Percentiles rank a stretch among this genome's conserved stretches.
phyloP scores from a whole-genome alignment of 169 alveolate species.

The Plasmodium reichenowi region DNA sequence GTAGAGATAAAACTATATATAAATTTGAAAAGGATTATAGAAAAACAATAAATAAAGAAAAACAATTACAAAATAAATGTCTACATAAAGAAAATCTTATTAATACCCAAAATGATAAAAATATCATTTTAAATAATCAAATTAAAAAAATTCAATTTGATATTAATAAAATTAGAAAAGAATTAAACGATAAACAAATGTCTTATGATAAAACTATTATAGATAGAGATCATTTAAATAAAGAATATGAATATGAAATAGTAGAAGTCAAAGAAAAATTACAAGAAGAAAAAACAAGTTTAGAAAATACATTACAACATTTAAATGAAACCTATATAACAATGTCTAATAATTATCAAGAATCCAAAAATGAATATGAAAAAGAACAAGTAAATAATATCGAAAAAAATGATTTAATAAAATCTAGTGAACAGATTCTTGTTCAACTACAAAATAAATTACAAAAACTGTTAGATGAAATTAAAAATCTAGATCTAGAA shows the following conservation, averaged over 20 bases:
- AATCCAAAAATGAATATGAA: constrained; percentile 26
- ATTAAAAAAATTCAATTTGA: constrained; percentile 21
- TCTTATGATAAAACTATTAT: not conserved
- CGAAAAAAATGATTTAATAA: constrained; percentile 49
- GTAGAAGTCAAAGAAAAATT: constrained; percentile 20
- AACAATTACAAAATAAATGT: constrained; percentile 35
- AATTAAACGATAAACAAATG: not conserved
- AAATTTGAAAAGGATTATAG: constrained; percentile 38
- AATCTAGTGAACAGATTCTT: constrained; percentile 33
- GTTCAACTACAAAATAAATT: constrained; percentile 21
- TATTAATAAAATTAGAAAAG: constrained; percentile 29
- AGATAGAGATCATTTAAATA: constrained; percentile 21
- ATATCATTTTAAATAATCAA: constrained; percentile 4
- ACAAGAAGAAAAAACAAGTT: constrained; percentile 55
- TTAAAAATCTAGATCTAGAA: constrained; percentile 57
- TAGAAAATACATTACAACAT: constrained; percentile 11
- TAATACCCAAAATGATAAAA: constrained; percentile 20
- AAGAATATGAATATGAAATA: constrained; percentile 39
- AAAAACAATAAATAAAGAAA: constrained; percentile 22
- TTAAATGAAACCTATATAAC: constrained; percentile 10
- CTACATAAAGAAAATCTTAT: constrained; percentile 1
- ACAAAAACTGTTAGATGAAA: constrained; percentile 4
- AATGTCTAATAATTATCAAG: constrained; percentile 2
- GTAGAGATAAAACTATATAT: constrained; percentile 51
- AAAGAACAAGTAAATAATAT: constrained; percentile 34